These are phyloP conservation scores for Henningerozyma blattae DNA, from an alignment of 805 yeast species.

Conservation along the genomic window DNA sequence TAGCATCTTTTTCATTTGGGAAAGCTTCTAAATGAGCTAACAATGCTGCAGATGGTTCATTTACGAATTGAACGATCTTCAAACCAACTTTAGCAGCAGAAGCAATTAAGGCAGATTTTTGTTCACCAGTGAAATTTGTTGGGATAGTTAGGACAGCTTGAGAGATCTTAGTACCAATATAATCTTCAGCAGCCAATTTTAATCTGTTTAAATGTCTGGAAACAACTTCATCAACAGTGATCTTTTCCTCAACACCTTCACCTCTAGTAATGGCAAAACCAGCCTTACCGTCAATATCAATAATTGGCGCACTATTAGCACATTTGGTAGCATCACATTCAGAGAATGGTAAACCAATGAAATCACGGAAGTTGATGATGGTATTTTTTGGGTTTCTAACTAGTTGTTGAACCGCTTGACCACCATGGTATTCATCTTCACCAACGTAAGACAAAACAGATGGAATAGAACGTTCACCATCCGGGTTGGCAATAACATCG, in stretches of 20 bases:
- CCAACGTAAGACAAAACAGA: conserved; percentile 87
- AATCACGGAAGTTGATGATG: conserved; percentile 85
- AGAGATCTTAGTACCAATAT: conserved; percentile 67
- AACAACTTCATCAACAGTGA: conserved; percentile 67
- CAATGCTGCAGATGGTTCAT: conserved; percentile 87
- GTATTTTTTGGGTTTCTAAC: conserved; percentile 85
- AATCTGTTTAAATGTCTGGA: conserved; percentile 75
- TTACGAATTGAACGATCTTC: conserved; percentile 73
- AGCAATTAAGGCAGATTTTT: conserved; percentile 48
- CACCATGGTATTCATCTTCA: conserved; percentile 93
- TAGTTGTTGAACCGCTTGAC: conserved; percentile 87
- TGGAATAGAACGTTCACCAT: conserved; percentile 96
- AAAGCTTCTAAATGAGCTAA: conserved; percentile 62
- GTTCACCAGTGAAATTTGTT: conserved; percentile 68
- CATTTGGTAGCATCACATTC: conserved; percentile 58
- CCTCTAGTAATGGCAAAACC: conserved; percentile 48
- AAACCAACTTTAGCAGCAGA: conserved; percentile 64
- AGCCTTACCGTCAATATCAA: conserved; percentile 42
- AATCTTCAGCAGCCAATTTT: conserved; percentile 84
- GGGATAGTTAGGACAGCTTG: conserved; percentile 87
- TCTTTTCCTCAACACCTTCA: conserved; percentile 38
- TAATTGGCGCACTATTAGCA: conserved; percentile 37
- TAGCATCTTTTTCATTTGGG: conserved; percentile 18
- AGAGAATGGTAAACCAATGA: conserved; percentile 62
- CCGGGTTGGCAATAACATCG: conserved; percentile 97